Base-by-base conservation (phyloP, 1,139 yeast genomes). In the Suzukiozyma palmioleophila region DNA sequence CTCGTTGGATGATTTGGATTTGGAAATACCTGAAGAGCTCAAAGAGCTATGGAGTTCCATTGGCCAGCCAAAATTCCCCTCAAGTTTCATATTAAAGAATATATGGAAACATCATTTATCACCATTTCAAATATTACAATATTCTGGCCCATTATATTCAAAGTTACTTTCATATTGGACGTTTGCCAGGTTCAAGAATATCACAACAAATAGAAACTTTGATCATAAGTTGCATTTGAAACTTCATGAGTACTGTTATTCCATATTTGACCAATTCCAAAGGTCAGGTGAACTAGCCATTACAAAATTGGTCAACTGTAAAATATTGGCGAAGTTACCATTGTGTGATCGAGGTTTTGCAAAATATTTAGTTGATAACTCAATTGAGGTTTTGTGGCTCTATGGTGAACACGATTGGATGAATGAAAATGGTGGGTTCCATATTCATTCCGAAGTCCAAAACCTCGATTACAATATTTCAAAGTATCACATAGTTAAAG, bases 341-440 rank as follows among this genome's bases (percentile, higher is more conserved):
- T 51, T 70, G n/a, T 54, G 70, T 40, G 75, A 69, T 43, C 56
- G 75, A 22, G 71, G 72, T 1, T 52, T 69, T 21, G 56, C 59
- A 8, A 65, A 65, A 35, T 61, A 54, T 40, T 44, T 68, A 10
- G 44, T 48, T 3, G 49, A 59, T 3, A 41, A 58, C 16, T 44
- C 57, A 2, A 54, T 67, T 10, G 52, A 53, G 33, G 55, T 60
- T 1, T 41, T 62, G 4, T 67, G 75, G 72, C 37, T 68, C 31
- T 70, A 70, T 42, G 76, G 74, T 1, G 73, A 66, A 9, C 62
- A 60, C 33, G 74, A 69, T 43, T 69, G 75, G 75, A 69, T 69
- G 75, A 70, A 70, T 41, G 37, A 45, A 6, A 59, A 60, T 21
- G 76, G 76, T 2, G 76, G 76, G 1, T 50, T 59, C 39, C 59